These are phyloP conservation scores for Mortierella sp. DNA, from an alignment of 371 early-diverging fungal genomes.

Conservation along the genomic window DNA sequence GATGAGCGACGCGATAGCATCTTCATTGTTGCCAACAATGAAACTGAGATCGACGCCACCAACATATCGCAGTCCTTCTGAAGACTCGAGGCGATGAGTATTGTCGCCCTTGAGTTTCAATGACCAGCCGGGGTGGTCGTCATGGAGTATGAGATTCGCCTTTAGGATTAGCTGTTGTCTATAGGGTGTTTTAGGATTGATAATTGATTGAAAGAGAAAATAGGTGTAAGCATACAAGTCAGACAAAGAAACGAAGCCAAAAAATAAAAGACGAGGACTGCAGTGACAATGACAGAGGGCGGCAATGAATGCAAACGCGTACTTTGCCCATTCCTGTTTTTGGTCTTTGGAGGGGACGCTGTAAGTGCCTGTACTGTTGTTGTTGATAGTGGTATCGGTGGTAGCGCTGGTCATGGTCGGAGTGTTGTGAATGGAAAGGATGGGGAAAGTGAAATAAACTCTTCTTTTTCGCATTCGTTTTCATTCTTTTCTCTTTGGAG, in stretches of 20 bases:
- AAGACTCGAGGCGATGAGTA: conserved; percentile 23
- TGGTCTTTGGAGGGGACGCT: conserved; percentile 39
- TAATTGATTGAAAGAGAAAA: not conserved
- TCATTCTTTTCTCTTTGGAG: not conserved
- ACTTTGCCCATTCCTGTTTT: conserved; percentile 54
- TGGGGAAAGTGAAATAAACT: not conserved
- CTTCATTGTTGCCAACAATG: conserved; percentile 68
- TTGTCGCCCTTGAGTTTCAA: conserved; percentile 25
- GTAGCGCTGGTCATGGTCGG: not conserved
- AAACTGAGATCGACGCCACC: conserved; percentile 93
- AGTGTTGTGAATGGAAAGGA: conserved; percentile 15
- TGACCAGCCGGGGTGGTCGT: conserved; percentile 50
- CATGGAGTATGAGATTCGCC: conserved; percentile 25
- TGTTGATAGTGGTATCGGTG: not conserved
- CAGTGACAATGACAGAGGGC: not conserved
- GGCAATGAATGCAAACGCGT: not conserved
- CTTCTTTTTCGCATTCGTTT: too few relatives aligned
- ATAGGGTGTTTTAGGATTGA: not conserved
- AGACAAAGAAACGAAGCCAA: not conserved
- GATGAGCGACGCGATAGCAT: conserved; percentile 83
- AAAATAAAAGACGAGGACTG: too few relatives aligned
- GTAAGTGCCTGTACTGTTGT: conserved; percentile 1
- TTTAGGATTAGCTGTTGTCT: conserved; percentile 48
- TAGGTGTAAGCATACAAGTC: not conserved
- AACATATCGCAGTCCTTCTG: conserved; percentile 69